phyloP scores from a whole-genome alignment of 2,329 filamentous ascomycete genomes.

The Pseudogymnoascus pannorum region DNA sequence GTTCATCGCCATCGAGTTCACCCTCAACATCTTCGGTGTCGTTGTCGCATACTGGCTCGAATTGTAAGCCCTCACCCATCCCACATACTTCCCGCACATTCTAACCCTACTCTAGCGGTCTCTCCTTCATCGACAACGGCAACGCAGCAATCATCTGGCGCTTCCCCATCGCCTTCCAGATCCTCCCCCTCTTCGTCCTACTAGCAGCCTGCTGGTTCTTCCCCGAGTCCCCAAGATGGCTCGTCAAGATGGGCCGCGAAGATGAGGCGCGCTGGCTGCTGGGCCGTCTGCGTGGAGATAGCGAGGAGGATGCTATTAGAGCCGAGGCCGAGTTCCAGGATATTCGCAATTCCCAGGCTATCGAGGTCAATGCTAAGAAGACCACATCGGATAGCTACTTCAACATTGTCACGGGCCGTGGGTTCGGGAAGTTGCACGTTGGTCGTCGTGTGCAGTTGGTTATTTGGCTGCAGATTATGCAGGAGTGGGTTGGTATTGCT shows the following conservation, averaged over 20 bases:
- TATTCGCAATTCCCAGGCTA: constrained; percentile 54
- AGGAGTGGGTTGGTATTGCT: constrained; percentile 64
- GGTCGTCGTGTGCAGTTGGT: constrained; percentile 62
- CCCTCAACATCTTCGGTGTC: constrained; percentile 60
- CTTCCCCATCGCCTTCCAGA: constrained; percentile 65
- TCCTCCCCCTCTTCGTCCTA: constrained; percentile 53
- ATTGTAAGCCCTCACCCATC: constrained; percentile 32
- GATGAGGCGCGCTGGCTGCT: constrained; percentile 63
- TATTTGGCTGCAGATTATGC: constrained; percentile 64
- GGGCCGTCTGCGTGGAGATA: constrained; percentile 52
- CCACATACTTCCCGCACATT: neutral
- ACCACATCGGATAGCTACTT: constrained; percentile 45
- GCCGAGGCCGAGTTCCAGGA: constrained; percentile 61
- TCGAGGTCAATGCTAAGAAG: constrained; percentile 49
- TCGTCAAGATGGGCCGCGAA: constrained; percentile 57
- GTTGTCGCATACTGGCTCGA: constrained; percentile 28
- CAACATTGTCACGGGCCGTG: neutral
- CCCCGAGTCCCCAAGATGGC: constrained; percentile 62
- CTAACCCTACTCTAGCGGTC: constrained; percentile 34
- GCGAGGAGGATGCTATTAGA: constrained; percentile 41
- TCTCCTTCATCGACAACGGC: constrained; percentile 53
- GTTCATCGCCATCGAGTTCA: constrained; percentile 67
- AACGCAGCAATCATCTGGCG: constrained; percentile 55
- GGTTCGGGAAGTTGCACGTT: constrained; percentile 50
- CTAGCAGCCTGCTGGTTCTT: constrained; percentile 55